Conservation (phyloP, 2,329 filamentous ascomycete genomes). For the Aspergillus luchuensis region DNA sequence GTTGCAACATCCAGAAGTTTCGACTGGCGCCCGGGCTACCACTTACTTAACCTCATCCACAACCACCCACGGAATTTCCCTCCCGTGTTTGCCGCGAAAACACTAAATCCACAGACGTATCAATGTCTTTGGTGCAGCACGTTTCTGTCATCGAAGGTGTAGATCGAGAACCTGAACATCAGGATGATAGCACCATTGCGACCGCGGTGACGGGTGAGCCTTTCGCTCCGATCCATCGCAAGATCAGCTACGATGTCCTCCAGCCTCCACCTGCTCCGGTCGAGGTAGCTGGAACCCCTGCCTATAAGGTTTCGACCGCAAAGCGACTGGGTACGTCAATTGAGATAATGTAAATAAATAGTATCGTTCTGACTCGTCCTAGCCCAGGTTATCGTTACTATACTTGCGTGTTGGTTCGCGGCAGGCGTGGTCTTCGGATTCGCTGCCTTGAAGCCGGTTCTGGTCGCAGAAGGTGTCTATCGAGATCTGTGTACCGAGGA, state of each 20-base stretch:
- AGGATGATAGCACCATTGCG: slow-evolving; percentile 23
- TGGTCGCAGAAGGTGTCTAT: slow-evolving; percentile 74
- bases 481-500: slow-evolving; percentile 61
- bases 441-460: slow-evolving; percentile 78
- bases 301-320: slow-evolving; percentile 51
- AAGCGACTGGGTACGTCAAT: slow-evolving; percentile 35
- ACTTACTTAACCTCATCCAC: not conserved
- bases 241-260: slow-evolving; percentile 47
- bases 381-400: slow-evolving; percentile 65
- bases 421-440: slow-evolving; percentile 83
- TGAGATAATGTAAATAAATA: not conserved
- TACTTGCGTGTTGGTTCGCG: slow-evolving; percentile 73
- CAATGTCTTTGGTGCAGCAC: slow-evolving; percentile 57
- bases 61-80: not conserved
- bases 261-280: slow-evolving; percentile 38
- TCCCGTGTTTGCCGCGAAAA: not conserved
- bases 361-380: slow-evolving; percentile 7
- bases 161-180: slow-evolving; percentile 42
- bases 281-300: slow-evolving; percentile 49
- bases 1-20: not conserved
- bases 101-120: not conserved
- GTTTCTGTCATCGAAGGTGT: slow-evolving; percentile 53
- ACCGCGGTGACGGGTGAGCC: slow-evolving; percentile 10
- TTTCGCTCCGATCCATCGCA: slow-evolving; percentile 25
- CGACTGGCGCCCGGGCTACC: not conserved